Base-by-base conservation (phyloP, 495 filamentous ascomycete genomes). In the Cenococcum geophilum region DNA sequence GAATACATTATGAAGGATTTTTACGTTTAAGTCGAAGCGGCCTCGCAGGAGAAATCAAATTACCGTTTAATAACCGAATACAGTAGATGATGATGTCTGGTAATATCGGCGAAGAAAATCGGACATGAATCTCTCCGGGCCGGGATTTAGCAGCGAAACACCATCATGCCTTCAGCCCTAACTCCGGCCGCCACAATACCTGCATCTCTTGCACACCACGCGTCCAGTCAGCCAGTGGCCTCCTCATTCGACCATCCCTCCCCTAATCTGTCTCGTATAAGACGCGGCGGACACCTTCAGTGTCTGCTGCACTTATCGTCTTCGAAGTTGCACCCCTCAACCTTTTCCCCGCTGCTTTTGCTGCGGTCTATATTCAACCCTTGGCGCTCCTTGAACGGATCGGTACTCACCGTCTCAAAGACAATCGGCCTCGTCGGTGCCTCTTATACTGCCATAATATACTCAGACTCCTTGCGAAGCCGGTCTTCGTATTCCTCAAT, bases 401-500 rank as follows among this genome's bases (percentile, higher is more conserved):
- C 55, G 35, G 52, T 48, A 36, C 37, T 9, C 43, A 40, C 48
- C 12, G 5, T 64, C 5, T 58, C 52, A 16, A 64, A 40, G 51
- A 65, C 62, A 16, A 50, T 57, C 32, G 62, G 66, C 9, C 53
- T 68, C 27, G 25, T 53, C 12, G 62, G 62, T 42, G 66, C 59
- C 11, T 40, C 52, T 5, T 64, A 59, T 20, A 65, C 51, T 22
- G 22, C 25, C 10, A 14, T 52, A 25, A 23, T 27, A 16, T 27
- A 52, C 18, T 22, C 49, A 16, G 8, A 52, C 14, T 25, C 21
- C 21, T 20, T 25, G 22, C 49, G 49, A 23, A 16, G 25, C 14
- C 23, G 6, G 14, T 52, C 49, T 52, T 25, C 49, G 16, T 66
- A 66, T 63, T 62, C 65, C 23, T 67, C 67, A 27, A 74, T 74